Evolutionary conservation across 306 rosid species (phyloP).

Genomic region (Luffa acutangula): DNA sequence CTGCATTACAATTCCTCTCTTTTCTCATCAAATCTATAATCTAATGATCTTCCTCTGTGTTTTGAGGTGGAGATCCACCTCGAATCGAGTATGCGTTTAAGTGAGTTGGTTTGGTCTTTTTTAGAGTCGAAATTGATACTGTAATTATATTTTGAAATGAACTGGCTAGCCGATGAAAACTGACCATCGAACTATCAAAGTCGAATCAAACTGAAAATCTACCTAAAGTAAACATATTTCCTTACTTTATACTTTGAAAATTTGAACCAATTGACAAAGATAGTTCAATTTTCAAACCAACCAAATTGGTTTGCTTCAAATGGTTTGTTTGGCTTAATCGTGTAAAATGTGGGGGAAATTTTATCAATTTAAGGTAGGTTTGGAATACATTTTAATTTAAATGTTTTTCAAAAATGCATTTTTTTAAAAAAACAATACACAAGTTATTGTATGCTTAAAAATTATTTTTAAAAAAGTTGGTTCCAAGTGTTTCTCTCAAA

Average conservation of each 20-base stretch:
- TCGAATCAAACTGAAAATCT: not conserved
- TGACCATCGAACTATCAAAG: not conserved
- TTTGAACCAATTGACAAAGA: not conserved
- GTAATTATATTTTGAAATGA: not conserved
- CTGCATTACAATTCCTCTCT: constrained; percentile 17
- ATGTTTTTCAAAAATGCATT: too few species aligned
- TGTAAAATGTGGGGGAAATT: too few species aligned
- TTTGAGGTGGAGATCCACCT: too few species aligned
- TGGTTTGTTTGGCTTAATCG: not conserved
- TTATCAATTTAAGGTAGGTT: too few species aligned
- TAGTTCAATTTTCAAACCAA: not conserved
- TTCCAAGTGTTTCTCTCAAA: too few species aligned
- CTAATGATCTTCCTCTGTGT: not conserved
- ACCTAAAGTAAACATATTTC: too few species aligned
- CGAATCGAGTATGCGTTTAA: not conserved
- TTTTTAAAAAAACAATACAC: too few species aligned
- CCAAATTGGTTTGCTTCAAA: not conserved
- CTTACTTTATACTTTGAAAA: too few species aligned
- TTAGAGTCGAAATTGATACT: not conserved
- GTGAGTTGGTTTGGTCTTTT: not conserved
- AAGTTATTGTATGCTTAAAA: too few species aligned
- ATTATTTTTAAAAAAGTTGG: too few species aligned
- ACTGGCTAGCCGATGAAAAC: not conserved
- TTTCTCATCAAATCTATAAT: not conserved
- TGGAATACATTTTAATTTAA: too few species aligned